A percentile compares a stretch with the other conserved stretches of the same genome.
phyloP scores from a whole-genome alignment of 2,329 filamentous ascomycete genomes.

The Alternaria gaisen region DNA sequence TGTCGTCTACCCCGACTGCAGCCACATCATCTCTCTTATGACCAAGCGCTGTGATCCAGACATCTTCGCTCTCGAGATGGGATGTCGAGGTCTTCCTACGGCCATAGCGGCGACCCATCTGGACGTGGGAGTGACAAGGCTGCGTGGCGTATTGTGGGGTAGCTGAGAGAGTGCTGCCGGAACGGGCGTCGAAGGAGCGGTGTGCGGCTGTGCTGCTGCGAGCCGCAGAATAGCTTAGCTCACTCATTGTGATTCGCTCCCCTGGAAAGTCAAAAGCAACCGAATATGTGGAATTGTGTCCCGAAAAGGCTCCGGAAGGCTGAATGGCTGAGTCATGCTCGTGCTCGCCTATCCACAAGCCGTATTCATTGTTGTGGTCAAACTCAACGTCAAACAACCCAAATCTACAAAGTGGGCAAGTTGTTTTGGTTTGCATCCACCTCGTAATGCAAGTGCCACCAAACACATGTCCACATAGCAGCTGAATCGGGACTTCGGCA shows the following conservation, averaged over 20 bases:
- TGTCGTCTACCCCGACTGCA: not conserved
- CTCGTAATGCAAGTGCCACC: slow-evolving; percentile 21
- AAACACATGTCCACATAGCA: slow-evolving; percentile 27
- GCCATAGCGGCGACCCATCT: slow-evolving; percentile 3
- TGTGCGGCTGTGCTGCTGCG: slow-evolving; percentile 14
- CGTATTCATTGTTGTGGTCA: not conserved
- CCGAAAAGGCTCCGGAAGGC: not conserved
- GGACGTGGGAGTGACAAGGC: not conserved
- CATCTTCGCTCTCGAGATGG: not conserved
- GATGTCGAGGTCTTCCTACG: not conserved
- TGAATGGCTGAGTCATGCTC: slow-evolving; percentile 6
- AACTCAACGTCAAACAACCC: not conserved
- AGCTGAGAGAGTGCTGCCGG: slow-evolving; percentile 6
- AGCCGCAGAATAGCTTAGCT: not conserved
- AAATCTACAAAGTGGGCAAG: slow-evolving; percentile 27
- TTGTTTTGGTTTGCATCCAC: slow-evolving; percentile 18
- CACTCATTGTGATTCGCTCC: slow-evolving; percentile 1
- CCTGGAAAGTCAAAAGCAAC: not conserved
- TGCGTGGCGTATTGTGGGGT: slow-evolving; percentile 9
- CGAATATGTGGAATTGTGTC: not conserved
- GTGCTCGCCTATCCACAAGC: slow-evolving; percentile 1
- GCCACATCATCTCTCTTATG: not conserved
- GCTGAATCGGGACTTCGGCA: slow-evolving; percentile 21
- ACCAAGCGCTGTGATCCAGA: slow-evolving; percentile 2
- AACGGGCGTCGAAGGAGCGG: slow-evolving; percentile 8